These are phyloP conservation scores for Afroboletus lepidellus DNA, from an alignment of 1,284 basidiomycete genomes.

Conservation along the genomic window DNA sequence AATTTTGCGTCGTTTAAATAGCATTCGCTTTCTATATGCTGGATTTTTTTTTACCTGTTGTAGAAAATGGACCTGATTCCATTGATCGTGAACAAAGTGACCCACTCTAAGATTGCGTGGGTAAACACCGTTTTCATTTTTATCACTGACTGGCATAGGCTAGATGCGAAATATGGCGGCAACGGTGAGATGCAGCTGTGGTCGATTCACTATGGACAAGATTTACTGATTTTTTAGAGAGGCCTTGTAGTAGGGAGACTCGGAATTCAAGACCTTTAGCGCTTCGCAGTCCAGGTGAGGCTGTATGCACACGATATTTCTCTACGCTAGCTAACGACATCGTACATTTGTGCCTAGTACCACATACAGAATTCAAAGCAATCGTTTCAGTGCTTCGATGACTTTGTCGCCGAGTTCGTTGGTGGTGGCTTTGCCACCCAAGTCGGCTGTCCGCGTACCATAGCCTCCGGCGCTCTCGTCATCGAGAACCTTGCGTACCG, in stretches of 20 bases:
- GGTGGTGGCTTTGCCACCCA: slow-evolving; percentile 80
- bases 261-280: background rate
- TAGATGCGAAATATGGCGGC: no score
- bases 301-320: background rate
- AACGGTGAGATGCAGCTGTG: background rate
- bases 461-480: slow-evolving; percentile 67
- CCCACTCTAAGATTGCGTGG: background rate
- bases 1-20: slow-evolving; percentile 4
- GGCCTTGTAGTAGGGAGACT: background rate
- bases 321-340: background rate
- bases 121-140: background rate
- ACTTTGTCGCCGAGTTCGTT: slow-evolving; percentile 84
- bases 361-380: slow-evolving; percentile 45
- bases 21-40: slow-evolving; percentile 20
- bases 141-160: background rate
- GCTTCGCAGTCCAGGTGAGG: background rate
- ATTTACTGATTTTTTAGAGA: no score
- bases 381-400: slow-evolving; percentile 69
- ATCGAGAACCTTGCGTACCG: slow-evolving; percentile 90
- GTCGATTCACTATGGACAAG: background rate
- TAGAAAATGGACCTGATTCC: slow-evolving; percentile 6
- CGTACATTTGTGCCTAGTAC: slow-evolving; percentile 1
- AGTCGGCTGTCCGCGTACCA: slow-evolving; percentile 84
- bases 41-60: slow-evolving; percentile 14
- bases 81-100: background rate